Base-by-base conservation (phyloP, 2,329 filamentous ascomycete genomes). In the Sclerotinia nivalis region DNA sequence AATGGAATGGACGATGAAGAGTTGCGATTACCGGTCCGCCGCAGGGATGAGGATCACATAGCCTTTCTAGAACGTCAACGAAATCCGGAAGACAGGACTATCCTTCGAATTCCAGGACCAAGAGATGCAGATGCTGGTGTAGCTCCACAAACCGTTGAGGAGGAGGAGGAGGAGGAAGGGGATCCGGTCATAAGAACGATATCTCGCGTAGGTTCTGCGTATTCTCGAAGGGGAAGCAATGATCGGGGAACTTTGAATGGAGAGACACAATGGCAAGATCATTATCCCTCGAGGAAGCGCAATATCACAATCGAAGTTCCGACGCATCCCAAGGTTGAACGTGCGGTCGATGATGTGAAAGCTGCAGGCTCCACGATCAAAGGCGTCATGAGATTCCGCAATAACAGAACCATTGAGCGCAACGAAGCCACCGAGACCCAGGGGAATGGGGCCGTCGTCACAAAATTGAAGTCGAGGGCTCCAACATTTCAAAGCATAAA, bases 21-120 rank as follows among this genome's bases (percentile, higher is more conserved):
- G 74, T 66, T 84, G 31, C 81, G 81, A 65, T 82, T 90, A 13
- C 86, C 87, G 0, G 79, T 81, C 5, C 83, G 82, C 60, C 79
- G 87, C 61, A 83, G 85, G 47, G 85, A 91, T 58, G 91, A 93
- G 68, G 91, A 94, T 72, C 93, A 97, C 77, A 96, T 97, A 76
- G 91, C 91, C 8, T 96, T 98, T 76, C 80, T 97, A 20, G 89
- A 97, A 79, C 90, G 91, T 45, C 95, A 97, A 79, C 88, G 93
- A 50, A 90, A 92, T 69, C 84, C 84, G 1, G 88, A 89, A 72
- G 89, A 91, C 69, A 90, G 88, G 67, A 89, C 89, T 47, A 88
- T 93, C 0, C 82, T 98, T 56, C 90, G 93, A 54, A 98, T 99
- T 75, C 96, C 96, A 0, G 94, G 94, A 28, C 96, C 96, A 0